Percentiles rank a stretch among this genome's conserved stretches.
phyloP scores from a whole-genome alignment of 2,329 filamentous ascomycete genomes.

The Cordyceps militaris region DNA sequence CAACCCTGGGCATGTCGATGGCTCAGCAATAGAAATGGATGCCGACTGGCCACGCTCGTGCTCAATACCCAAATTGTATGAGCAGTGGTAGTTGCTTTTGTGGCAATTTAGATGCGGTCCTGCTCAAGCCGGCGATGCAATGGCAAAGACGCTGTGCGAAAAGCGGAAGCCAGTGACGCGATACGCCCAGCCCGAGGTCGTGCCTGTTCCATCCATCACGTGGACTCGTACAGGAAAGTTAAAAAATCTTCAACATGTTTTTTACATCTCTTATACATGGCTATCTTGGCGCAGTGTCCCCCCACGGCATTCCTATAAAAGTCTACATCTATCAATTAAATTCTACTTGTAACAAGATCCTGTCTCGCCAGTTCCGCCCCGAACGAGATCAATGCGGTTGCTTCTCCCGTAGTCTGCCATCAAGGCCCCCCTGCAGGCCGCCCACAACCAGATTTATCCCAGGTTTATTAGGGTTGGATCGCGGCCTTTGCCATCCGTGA shows the following conservation, averaged over 20 bases:
- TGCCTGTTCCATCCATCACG: conserved; percentile 5
- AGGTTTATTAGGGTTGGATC: neutral
- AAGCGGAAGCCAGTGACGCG: neutral
- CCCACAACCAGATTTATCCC: neutral
- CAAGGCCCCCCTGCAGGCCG: no score
- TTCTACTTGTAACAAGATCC: no score
- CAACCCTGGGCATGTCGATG: neutral
- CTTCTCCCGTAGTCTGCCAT: neutral
- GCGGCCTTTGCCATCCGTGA: neutral
- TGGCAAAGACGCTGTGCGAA: neutral
- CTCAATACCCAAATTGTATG: neutral
- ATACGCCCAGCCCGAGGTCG: neutral
- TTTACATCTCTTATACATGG: no score
- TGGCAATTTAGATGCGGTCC: no score
- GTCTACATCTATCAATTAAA: no score
- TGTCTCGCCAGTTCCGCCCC: neutral
- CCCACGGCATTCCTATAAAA: no score
- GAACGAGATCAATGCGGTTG: neutral
- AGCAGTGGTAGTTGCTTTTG: neutral
- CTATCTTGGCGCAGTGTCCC: neutral
- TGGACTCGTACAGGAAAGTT: neutral
- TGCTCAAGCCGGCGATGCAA: neutral
- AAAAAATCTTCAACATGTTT: neutral
- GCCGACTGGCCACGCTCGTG: neutral
- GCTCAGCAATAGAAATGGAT: neutral